Base-by-base conservation (phyloP, 2,329 filamentous ascomycete genomes). In the Sordariomycetes sp. region DNA sequence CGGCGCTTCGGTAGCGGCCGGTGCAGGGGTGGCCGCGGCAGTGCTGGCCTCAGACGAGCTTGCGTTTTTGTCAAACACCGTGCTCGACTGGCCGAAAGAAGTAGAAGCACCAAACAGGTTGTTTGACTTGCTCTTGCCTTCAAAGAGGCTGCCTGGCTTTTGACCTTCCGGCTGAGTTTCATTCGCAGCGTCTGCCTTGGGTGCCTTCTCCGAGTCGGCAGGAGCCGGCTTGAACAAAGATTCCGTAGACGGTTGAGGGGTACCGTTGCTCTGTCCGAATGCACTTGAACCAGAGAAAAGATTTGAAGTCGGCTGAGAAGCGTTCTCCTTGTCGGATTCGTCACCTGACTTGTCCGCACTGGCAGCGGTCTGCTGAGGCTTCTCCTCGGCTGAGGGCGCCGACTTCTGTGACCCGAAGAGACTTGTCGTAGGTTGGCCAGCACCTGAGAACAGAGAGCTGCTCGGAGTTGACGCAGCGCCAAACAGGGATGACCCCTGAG, bases 301-400 rank as follows among this genome's bases (percentile, higher is more conserved):
- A 15, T 57, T 57, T 20, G 56, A 45, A 28, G 52, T 57, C 36
- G 66, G 64, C 56, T 70, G 65, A 7, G 68, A 67, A 58, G 70
- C 70, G 54, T 74, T 74, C 64, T 75, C 72, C 64, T 74, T 75
- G 62, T 75, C 72, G 10, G 72, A 75, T 62, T 75, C 72, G 48
- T 65, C 65, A 48, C 66, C 71, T 3, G 55, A 57, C 61, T 71
- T 68, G 53, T 65, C 65, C 22, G 62, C 60, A 15, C 67, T 65
- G 17, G 67, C 64, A 4, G 62, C 58, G 25, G 45, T 2, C 45
- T 61, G 59, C 55, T 61, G 62, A 2, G 61, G 60, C 10, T 65
- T 62, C 10, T 65, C 61, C 35, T 63, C 64, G 54, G 68, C 66
- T 53, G 65, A 64, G 4, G n/a, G 45, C 3, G 60, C 59, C 48